A percentile compares a stretch with the other conserved stretches of the same genome.
Conservation (phyloP, 2,329 filamentous ascomycete genomes). For the Parastagonospora nodorum region DNA sequence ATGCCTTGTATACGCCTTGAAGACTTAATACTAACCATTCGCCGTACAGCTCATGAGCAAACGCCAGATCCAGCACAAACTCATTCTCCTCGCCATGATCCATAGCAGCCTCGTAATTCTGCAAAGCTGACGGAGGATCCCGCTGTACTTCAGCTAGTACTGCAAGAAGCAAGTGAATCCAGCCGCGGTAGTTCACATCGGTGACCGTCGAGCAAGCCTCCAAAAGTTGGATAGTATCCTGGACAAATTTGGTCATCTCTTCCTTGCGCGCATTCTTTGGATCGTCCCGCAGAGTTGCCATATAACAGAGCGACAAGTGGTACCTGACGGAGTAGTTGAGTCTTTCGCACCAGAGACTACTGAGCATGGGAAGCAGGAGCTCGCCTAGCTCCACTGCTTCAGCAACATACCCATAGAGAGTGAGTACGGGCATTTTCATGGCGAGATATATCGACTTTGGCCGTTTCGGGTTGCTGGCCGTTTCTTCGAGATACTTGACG, state of each 20-base stretch:
- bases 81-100: constrained; percentile 72
- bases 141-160: constrained; percentile 68
- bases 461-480: constrained; percentile 63
- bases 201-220: constrained; percentile 68
- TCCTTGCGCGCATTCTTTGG: constrained; percentile 46
- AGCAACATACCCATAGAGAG: constrained; percentile 50
- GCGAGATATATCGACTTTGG: constrained; percentile 72
- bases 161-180: constrained; percentile 70
- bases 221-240: constrained; percentile 63
- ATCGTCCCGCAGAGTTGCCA: constrained; percentile 47
- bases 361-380: constrained; percentile 46
- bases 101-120: constrained; percentile 70
- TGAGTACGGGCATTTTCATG: constrained; percentile 50
- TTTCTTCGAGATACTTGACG: constrained; percentile 57
- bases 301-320: constrained; percentile 50
- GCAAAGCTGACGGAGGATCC: constrained; percentile 61
- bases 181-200: constrained; percentile 72
- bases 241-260: constrained; percentile 60
- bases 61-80: constrained; percentile 72
- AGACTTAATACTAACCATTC: constrained; percentile 52
- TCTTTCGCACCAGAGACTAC: constrained; percentile 52
- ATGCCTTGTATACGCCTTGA: no score
- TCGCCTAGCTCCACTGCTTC: constrained; percentile 52
- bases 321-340: constrained; percentile 50
- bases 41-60: constrained; percentile 75